Conservation (phyloP, 2,329 filamentous ascomycete genomes). For the Cordyceps fumosorosea region DNA sequence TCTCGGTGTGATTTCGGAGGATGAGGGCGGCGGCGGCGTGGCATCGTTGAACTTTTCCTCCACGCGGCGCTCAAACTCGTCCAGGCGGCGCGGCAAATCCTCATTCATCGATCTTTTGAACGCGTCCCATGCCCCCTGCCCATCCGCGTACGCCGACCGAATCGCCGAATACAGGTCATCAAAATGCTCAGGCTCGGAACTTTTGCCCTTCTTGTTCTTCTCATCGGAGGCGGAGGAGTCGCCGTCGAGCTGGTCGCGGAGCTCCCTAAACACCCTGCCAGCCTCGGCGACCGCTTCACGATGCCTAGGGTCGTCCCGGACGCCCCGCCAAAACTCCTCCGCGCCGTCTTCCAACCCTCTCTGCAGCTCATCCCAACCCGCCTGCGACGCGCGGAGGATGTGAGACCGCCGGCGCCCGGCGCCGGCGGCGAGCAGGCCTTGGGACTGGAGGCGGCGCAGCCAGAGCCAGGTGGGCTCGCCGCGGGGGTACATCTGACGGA, state of each 20-base stretch:
- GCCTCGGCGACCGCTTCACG: constrained; percentile 15
- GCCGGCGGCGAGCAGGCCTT: constrained; percentile 23
- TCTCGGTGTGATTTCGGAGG: constrained; percentile 16
- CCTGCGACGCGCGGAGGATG: constrained; percentile 20
- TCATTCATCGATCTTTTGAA: constrained; percentile 31
- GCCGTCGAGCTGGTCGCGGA: constrained; percentile 12
- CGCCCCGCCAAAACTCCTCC: constrained; percentile 23
- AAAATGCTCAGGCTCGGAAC: constrained; percentile 27
- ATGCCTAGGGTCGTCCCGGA: constrained; percentile 12
- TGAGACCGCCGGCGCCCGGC: constrained; percentile 19
- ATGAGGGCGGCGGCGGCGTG: neutral
- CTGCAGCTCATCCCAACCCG: constrained; percentile 26
- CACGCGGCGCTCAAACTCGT: constrained; percentile 6
- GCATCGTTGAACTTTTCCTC: neutral
- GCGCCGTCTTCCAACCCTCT: constrained; percentile 25
- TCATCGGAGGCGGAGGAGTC: neutral
- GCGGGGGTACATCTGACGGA: constrained; percentile 32
- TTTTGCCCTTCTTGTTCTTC: neutral
- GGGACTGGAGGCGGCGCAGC: constrained; percentile 31
- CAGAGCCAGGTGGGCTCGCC: constrained; percentile 38
- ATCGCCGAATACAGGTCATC: constrained; percentile 36
- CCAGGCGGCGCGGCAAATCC: constrained; percentile 11
- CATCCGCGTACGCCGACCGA: constrained; percentile 30
- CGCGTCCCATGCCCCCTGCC: constrained; percentile 33
- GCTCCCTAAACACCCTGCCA: constrained; percentile 12